These are phyloP conservation scores for Naganishia sp. DNA, from an alignment of 1,284 basidiomycete species.

Conservation along the genomic window DNA sequence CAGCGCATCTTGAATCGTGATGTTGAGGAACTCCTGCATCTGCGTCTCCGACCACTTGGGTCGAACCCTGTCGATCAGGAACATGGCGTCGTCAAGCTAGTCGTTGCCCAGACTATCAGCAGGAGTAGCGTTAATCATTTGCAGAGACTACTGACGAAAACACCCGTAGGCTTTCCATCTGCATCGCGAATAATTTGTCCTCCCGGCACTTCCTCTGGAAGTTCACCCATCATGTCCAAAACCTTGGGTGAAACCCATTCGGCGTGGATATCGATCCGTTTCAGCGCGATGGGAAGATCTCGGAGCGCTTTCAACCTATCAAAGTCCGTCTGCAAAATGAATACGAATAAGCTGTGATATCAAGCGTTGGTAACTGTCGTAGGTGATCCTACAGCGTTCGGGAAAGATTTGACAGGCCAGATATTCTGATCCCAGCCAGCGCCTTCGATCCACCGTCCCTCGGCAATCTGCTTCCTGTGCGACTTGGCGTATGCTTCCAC, in stretches of 20 bases:
- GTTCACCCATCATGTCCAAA: constrained; percentile 61
- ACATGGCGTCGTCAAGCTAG: constrained; percentile 50
- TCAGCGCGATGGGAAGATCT: constrained; percentile 68
- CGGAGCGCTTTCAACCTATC: constrained; percentile 65
- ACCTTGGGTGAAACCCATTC: constrained; percentile 74
- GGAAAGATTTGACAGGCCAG: constrained; percentile 64
- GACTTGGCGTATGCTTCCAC: constrained; percentile 65
- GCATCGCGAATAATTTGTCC: constrained; percentile 71
- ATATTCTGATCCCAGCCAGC: constrained; percentile 90
- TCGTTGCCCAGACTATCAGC: background rate
- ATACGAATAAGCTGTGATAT: background rate
- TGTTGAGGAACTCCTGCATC: constrained; percentile 64
- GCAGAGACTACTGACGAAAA: constrained; percentile 44
- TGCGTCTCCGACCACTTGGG: constrained; percentile 66
- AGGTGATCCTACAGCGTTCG: constrained; percentile 65
- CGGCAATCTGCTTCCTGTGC: constrained; percentile 61
- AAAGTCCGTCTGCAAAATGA: constrained; percentile 61
- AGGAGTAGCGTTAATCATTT: constrained; percentile 55
- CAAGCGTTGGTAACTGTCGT: background rate
- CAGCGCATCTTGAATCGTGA: constrained; percentile 67
- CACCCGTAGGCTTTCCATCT: constrained; percentile 70
- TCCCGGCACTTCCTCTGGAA: constrained; percentile 65
- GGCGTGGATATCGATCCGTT: constrained; percentile 78
- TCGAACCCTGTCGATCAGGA: constrained; percentile 52
- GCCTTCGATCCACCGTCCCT: constrained; percentile 74